Base-by-base conservation (phyloP, 2,329 filamentous ascomycete genomes). In the Alternaria brassicae region DNA sequence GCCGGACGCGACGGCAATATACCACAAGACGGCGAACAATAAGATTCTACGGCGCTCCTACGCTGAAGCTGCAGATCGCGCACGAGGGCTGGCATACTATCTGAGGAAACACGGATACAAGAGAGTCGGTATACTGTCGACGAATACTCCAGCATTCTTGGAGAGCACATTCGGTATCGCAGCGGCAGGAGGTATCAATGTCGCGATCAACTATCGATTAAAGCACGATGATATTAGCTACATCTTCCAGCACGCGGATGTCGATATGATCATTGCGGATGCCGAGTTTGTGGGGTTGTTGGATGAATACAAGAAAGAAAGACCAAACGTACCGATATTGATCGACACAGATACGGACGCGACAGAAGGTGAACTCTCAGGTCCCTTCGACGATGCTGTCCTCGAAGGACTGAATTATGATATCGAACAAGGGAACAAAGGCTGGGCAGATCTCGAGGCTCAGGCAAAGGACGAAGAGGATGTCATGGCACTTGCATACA, bases 101-200 rank as follows among this genome's bases (percentile, higher is more conserved):
- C 76, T 99, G 56, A 86, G 86, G 68, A 91, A 91, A 76, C 87
- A 91, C 72, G 84, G 86, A 4, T 88, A 87, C 72, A 89, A 87
- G 71, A 85, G 91, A 60, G 90, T 98, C 6, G 95, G 95, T 6
- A 89, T 99, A 47, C 83, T 99, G 10, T 89, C 88, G 8, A 91
- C 95, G 3, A 99, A 99, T 76, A 99, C 95, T 1, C 95, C 95
- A 0, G 93, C 93, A 0, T 98, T 98, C 71, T 83, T 99, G 27
- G 94, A 98, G 79, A 86, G 88, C 6, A 91, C 97, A 62, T 99
- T 92, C 73, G 95, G 91, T 2, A 90, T 97, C 67, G 89, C 89
- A 1, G 93, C 91, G 1, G 91, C 91, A 0, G 92, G 92, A 1
- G 91, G 84, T 7, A 86, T 96, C 23, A 88, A 93, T 61, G 90